Conservation (phyloP, 2,329 filamentous ascomycete genomes). For the Tolypocladium album region DNA sequence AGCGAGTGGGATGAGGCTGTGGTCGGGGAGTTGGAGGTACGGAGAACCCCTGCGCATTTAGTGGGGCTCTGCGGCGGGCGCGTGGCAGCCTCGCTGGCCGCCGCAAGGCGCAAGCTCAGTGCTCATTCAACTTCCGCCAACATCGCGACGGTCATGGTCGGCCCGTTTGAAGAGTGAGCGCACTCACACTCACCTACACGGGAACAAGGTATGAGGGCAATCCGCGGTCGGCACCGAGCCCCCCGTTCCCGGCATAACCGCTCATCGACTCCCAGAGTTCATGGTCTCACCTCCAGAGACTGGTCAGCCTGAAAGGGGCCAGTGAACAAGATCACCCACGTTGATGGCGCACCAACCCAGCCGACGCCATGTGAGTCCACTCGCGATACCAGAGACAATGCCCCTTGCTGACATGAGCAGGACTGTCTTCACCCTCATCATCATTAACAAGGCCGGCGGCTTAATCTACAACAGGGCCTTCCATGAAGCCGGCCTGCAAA, state of each 20-base stretch:
- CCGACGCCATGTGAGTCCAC: background rate
- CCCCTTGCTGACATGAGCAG: constrained; percentile 31
- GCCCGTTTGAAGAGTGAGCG: background rate
- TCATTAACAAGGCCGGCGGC: constrained; percentile 98
- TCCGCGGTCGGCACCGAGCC: background rate
- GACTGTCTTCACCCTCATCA: constrained; percentile 89
- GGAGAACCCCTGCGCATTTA: background rate
- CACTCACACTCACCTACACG: background rate
- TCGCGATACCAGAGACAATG: background rate
- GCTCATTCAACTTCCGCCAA: background rate
- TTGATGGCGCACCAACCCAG: background rate
- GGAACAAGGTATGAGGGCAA: background rate
- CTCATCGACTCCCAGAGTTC: background rate
- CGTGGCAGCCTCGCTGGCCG: background rate
- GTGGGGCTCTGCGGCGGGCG: background rate
- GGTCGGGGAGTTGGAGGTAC: background rate
- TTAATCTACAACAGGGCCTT: constrained; percentile 95
- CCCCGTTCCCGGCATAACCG: background rate
- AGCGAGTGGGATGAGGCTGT: background rate
- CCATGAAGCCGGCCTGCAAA: constrained; percentile 71
- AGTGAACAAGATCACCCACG: background rate
- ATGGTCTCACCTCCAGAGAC: constrained; percentile 6
- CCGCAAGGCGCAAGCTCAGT: background rate
- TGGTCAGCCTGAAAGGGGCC: constrained; percentile 6
- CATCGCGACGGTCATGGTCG: background rate